These are phyloP conservation scores for Akanthomyces uredinophilus DNA, from an alignment of 2,329 filamentous ascomycete species.

Conservation along the genomic window DNA sequence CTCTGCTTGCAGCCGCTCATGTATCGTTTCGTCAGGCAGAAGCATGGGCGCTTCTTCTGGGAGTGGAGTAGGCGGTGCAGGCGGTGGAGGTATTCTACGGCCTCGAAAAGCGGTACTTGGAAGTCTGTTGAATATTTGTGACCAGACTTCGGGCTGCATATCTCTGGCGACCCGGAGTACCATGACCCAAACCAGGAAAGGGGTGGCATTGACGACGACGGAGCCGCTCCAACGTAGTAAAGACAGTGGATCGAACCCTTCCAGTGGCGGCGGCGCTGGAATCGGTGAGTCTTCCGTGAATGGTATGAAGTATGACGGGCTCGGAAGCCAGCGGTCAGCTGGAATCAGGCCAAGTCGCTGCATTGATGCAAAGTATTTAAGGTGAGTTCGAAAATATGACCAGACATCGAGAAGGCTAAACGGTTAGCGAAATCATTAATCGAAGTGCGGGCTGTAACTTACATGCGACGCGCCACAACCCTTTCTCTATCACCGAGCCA, in stretches of 20 bases:
- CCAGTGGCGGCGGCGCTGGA: constrained; percentile 37
- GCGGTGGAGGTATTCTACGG: constrained; percentile 20
- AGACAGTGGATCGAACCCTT: constrained; percentile 33
- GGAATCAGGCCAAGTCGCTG: constrained; percentile 47
- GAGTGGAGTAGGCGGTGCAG: constrained; percentile 19
- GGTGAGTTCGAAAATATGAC: constrained; percentile 43
- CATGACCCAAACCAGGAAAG: constrained; percentile 43
- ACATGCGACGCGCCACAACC: constrained; percentile 25
- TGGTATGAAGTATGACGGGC: constrained; percentile 47
- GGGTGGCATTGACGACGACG: constrained; percentile 38
- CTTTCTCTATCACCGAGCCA: constrained; percentile 23
- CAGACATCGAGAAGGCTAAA: constrained; percentile 29
- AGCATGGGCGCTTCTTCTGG: constrained; percentile 15
- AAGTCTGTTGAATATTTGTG: constrained; percentile 33
- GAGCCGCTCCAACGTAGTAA: constrained; percentile 40
- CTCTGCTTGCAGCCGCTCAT: constrained; percentile 19
- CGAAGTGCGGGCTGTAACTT: constrained; percentile 11
- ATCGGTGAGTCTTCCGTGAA: constrained; percentile 49
- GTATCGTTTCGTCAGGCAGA: constrained; percentile 16
- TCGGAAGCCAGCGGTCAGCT: constrained; percentile 37
- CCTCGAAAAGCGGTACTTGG: constrained; percentile 33
- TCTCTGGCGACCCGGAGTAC: constrained; percentile 35
- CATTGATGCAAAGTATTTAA: constrained; percentile 48
- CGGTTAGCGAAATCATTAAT: neutral
- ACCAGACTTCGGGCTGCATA: constrained; percentile 33